Evolutionary conservation across 2,329 filamentous ascomycete species (phyloP), one percentile per base, ranked within the genome.

Genomic region (Stachybotrys chlorohalonatus): DNA sequence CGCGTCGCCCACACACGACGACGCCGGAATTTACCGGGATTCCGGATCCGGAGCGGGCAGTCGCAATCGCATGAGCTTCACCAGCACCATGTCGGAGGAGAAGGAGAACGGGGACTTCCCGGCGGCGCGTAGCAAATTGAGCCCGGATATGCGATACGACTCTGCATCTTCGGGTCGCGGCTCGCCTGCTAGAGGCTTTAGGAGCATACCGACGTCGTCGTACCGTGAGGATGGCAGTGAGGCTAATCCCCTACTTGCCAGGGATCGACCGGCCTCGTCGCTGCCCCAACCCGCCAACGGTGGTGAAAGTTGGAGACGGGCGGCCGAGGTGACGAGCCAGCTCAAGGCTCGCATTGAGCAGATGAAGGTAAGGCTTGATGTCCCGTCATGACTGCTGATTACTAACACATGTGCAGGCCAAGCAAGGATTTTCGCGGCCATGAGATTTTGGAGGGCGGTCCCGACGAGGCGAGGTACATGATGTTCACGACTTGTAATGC

Each of bases 291-390:
- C 70, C 5, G 64, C 64, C 24, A 68, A 68, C 32, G 70, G 68
- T 3, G 69, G 66, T 2, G 94, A 99, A 74, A 97, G 92, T 68
- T 99, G 94, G 94, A 95, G 92, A 75, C 81, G 94, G 62, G 94
- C 94, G 16, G 94, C 94, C 2, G 94, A 99, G 75, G 94, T 99
- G 55, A 99, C 94, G 54, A 96, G 92, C 71, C 94, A 96, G 70
- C 72, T 99, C 65, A 99, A 97, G 76, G 91, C 93, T 53, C 84
- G 94, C 68, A 99, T 99, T 70, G 94, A 97, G 76, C 89, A 94
- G 78, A 99, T 99, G 94, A 99, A 97, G 81, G 83, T 82, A 64
- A 61, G 73, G 7, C 5, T 17, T 46, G 8, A 47, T 36, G 5
- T 8, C 11, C 16, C 3, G 5, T n/a, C 6, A 13, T 24, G 46